phyloP scores from a whole-genome alignment of 169 alveolate species.

The Theileria equi region DNA sequence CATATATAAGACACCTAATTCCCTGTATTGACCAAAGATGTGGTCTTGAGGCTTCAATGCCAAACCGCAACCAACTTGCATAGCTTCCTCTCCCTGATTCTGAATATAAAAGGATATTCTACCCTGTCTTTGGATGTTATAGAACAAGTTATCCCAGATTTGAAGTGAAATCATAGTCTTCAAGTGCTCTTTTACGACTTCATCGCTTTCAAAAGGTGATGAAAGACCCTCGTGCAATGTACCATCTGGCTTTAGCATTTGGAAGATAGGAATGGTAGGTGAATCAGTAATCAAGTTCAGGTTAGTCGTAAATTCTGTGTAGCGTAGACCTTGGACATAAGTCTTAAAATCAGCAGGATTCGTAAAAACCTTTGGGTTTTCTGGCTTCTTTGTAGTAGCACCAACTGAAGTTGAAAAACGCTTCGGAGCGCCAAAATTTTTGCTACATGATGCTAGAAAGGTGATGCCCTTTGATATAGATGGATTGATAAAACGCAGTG shows the following conservation, averaged over 20 bases:
- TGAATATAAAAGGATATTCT: slow-evolving; percentile 93
- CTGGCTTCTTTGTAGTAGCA: slow-evolving; percentile 35
- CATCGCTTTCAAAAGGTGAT: slow-evolving; percentile 68
- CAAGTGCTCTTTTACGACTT: slow-evolving; percentile 58
- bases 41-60: slow-evolving; percentile 86
- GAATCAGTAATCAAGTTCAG: slow-evolving; percentile 68
- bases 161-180: slow-evolving; percentile 69
- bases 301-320: slow-evolving; percentile 73
- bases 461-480: no score
- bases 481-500: no score
- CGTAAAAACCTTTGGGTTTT: slow-evolving; percentile 49
- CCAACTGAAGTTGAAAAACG: background rate
- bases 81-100: slow-evolving; percentile 93
- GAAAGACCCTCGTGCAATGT: slow-evolving; percentile 63
- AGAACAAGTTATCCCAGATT: slow-evolving; percentile 79
- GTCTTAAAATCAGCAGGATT: slow-evolving; percentile 57
- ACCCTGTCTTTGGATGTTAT: slow-evolving; percentile 86
- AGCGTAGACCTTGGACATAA: slow-evolving; percentile 64
- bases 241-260: slow-evolving; percentile 72
- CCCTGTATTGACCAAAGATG: slow-evolving; percentile 90
- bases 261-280: slow-evolving; percentile 70
- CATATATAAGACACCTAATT: slow-evolving; percentile 87
- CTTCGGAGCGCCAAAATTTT: no score
- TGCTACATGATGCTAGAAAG: no score
- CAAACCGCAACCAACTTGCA: slow-evolving; percentile 87